Conservation (phyloP, 495 filamentous ascomycete genomes). For the Podospora tetraspora region DNA sequence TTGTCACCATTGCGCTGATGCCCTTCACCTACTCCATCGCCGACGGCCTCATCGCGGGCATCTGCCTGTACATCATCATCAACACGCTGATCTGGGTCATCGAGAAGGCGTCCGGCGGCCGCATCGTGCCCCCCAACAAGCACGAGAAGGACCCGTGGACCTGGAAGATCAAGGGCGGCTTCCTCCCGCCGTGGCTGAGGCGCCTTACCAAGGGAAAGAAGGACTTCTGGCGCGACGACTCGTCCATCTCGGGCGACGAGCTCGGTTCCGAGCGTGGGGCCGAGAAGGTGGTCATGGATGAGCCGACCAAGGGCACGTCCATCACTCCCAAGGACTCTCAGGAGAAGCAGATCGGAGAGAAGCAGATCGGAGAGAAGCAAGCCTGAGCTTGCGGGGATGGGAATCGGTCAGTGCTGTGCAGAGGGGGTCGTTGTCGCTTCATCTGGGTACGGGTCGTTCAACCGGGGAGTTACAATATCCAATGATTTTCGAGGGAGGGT, state of each 20-base stretch:
- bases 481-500: not conserved
- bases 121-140: constrained; percentile 67
- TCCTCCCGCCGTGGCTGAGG: constrained; percentile 64
- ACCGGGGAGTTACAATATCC: not conserved
- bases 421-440: not conserved
- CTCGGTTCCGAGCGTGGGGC: not conserved
- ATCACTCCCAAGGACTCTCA: not conserved
- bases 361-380: constrained; percentile 3
- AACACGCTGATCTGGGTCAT: constrained; percentile 63
- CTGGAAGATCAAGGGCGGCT: constrained; percentile 59
- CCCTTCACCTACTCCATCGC: constrained; percentile 81
- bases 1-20: constrained; percentile 75
- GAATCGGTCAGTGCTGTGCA: not conserved
- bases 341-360: constrained; percentile 2
- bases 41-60: constrained; percentile 70
- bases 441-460: not conserved
- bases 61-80: constrained; percentile 64
- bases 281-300: constrained; percentile 11
- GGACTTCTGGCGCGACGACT: constrained; percentile 24
- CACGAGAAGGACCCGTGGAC: constrained; percentile 69
- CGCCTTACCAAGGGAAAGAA: constrained; percentile 57
- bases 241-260: constrained; percentile 10
- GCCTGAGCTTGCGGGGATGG: not conserved
- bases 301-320: not conserved
- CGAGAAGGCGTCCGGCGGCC: constrained; percentile 56